Percentiles rank a stretch among this genome's conserved stretches.
phyloP scores from a whole-genome alignment of 2,329 filamentous ascomycete species.

The Apiospora koreana region DNA sequence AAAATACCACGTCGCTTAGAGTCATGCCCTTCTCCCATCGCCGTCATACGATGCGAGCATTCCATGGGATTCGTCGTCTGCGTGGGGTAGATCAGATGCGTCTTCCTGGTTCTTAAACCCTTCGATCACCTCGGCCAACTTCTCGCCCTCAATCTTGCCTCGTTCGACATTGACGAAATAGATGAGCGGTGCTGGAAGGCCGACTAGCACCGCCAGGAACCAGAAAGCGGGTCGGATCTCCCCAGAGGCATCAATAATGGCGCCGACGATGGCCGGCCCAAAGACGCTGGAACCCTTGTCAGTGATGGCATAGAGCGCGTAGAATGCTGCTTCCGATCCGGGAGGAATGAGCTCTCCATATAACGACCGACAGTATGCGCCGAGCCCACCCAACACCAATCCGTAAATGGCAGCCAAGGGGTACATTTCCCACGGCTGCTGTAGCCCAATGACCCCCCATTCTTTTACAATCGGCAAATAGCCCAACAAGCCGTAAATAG shows the following conservation, averaged over 20 bases:
- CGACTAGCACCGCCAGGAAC: constrained; percentile 85
- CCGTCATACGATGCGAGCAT: constrained; percentile 38
- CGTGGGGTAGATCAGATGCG: constrained; percentile 17
- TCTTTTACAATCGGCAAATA: constrained; percentile 78
- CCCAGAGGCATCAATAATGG: constrained; percentile 82
- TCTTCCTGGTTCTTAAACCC: constrained; percentile 43
- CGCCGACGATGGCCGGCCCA: constrained; percentile 89
- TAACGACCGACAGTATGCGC: constrained; percentile 86
- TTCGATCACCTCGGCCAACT: constrained; percentile 62
- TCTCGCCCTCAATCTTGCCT: constrained; percentile 68
- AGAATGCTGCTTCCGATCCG: constrained; percentile 93
- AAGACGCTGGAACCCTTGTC: constrained; percentile 96
- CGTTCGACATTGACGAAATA: constrained; percentile 82
- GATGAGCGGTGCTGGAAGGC: constrained; percentile 81
- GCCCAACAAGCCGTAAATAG: constrained; percentile 84
- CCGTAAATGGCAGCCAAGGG: constrained; percentile 88
- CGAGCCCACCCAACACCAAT: constrained; percentile 89
- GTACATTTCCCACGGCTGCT: constrained; percentile 97
- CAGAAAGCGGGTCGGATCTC: constrained; percentile 87
- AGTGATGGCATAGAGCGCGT: constrained; percentile 94
- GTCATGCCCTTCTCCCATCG: constrained; percentile 4
- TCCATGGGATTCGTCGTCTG: constrained; percentile 32
- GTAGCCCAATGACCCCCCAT: constrained; percentile 80
- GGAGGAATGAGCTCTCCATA: constrained; percentile 94
- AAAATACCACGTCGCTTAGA: neutral